These are phyloP conservation scores for Apiospora malaysiana DNA, from an alignment of 2,329 filamentous ascomycete genomes.

Conservation along the genomic window DNA sequence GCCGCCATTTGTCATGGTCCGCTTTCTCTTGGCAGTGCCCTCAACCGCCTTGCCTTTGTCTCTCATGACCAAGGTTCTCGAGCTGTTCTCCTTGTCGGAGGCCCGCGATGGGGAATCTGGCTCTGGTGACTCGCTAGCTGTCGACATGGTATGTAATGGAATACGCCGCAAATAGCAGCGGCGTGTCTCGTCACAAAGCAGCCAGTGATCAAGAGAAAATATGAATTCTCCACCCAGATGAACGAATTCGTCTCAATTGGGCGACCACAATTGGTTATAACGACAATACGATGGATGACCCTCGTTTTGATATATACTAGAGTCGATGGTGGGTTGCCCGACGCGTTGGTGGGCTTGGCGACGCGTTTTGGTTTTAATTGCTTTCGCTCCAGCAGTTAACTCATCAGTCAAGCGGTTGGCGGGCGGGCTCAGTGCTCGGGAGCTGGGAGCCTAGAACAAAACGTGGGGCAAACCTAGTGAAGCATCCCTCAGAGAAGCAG, in stretches of 20 bases:
- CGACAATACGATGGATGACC: not conserved
- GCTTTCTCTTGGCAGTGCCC: slow-evolving; percentile 38
- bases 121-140: not conserved
- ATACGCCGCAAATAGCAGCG: not conserved
- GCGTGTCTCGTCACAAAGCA: not conserved
- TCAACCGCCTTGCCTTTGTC: slow-evolving; percentile 37
- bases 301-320: not conserved
- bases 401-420: not conserved
- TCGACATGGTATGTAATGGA: not conserved
- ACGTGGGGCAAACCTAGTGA: not conserved
- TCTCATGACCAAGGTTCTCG: slow-evolving; percentile 35
- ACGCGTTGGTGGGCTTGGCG: slow-evolving; percentile 9
- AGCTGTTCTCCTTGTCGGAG: slow-evolving; percentile 25
- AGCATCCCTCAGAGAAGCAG: not conserved
- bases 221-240: not conserved
- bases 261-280: not conserved
- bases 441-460: not conserved
- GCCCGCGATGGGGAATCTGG: slow-evolving; percentile 18
- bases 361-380: slow-evolving; percentile 21
- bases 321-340: not conserved
- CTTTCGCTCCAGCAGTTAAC: not conserved
- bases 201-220: not conserved
- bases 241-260: not conserved
- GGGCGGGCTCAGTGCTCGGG: not conserved
- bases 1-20: slow-evolving; percentile 37